Conservation (phyloP, 1,284 basidiomycete species). For the Marasmius tenuissimus region DNA sequence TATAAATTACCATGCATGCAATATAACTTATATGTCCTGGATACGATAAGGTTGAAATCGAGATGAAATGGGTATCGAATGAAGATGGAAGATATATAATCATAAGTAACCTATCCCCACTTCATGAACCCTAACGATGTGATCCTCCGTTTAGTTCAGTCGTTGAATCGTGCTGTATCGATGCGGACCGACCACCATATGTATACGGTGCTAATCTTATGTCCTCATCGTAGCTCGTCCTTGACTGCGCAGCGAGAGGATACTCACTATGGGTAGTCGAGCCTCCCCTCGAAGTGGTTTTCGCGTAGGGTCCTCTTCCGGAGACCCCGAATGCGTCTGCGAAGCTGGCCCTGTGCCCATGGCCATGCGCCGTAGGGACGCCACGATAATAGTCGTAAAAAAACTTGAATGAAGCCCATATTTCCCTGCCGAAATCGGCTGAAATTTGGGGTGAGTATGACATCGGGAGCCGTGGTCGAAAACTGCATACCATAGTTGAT, state of each 20-base stretch:
- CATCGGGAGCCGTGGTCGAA: constrained; percentile 4
- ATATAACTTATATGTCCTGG: no score
- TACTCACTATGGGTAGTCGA: constrained; percentile 15
- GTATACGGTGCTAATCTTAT: constrained; percentile 44
- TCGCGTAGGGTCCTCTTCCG: constrained; percentile 10
- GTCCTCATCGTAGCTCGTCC: constrained; percentile 43
- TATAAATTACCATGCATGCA: no score
- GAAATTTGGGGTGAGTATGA: neutral
- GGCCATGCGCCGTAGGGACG: constrained; percentile 44
- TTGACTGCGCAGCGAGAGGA: constrained; percentile 13
- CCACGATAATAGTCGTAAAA: constrained; percentile 51
- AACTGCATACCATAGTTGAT: constrained; percentile 64
- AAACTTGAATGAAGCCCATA: constrained; percentile 60
- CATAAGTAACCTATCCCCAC: neutral
- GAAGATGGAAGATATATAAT: neutral
- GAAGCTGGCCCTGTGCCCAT: constrained; percentile 38
- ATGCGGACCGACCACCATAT: constrained; percentile 1
- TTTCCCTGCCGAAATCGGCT: constrained; percentile 71
- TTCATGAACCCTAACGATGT: neutral
- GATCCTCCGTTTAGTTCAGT: neutral
- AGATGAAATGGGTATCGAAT: neutral
- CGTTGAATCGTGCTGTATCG: neutral
- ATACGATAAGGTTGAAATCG: neutral
- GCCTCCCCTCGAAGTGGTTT: neutral
- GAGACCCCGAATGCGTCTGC: constrained; percentile 53